Evolutionary conservation across 306 rosid species (phyloP).

Genomic region (Inga oerstediana): DNA sequence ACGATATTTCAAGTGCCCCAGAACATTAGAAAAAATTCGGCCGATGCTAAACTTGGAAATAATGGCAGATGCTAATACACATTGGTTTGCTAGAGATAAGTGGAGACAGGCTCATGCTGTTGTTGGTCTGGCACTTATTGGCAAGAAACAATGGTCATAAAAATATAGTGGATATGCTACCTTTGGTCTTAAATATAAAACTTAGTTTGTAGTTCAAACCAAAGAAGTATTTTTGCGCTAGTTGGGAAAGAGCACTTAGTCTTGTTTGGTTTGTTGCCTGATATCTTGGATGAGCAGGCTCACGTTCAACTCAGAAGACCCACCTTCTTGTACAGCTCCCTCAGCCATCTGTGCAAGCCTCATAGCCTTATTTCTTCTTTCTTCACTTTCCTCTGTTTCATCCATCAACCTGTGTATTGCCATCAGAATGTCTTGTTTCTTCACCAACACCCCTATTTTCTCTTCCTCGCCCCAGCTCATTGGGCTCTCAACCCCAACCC

Average conservation of each 20-base stretch:
- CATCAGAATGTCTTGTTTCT: constrained; percentile 38
- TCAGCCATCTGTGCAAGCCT: constrained; percentile 46
- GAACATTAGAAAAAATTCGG: no score
- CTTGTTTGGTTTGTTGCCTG: constrained; percentile 28
- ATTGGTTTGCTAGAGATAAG: no score
- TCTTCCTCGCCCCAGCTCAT: constrained; percentile 47
- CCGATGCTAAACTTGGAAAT: no score
- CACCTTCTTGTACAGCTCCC: constrained; percentile 54
- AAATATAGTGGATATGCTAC: not conserved
- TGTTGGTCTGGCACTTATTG: not conserved
- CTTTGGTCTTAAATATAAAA: no score
- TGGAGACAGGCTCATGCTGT: no score
- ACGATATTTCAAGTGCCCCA: no score
- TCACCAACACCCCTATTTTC: constrained; percentile 47
- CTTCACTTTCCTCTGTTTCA: constrained; percentile 39
- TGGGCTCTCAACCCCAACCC: constrained; percentile 49
- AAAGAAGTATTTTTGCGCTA: not conserved
- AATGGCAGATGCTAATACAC: no score
- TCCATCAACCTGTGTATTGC: constrained; percentile 50
- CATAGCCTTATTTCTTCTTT: constrained; percentile 44
- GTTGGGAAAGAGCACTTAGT: not conserved
- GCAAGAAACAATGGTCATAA: not conserved
- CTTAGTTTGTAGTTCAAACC: no score
- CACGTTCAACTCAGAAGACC: constrained; percentile 59
- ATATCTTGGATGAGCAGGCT: constrained; percentile 50